These are phyloP conservation scores for Penicillium silybi DNA, from an alignment of 495 filamentous ascomycete genomes.

Conservation along the genomic window DNA sequence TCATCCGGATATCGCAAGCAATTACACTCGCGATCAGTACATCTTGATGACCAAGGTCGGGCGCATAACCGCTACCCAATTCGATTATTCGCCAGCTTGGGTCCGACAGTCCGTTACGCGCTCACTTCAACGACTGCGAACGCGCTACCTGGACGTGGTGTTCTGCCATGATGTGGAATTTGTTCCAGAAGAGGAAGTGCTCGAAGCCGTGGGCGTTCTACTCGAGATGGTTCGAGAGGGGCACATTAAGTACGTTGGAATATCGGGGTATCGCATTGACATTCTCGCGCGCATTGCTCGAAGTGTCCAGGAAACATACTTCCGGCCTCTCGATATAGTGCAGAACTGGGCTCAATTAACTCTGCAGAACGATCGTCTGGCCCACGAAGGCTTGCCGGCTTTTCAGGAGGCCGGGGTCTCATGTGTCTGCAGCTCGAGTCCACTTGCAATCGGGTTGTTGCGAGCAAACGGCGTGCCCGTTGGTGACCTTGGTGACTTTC, in stretches of 20 bases:
- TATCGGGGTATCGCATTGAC: constrained; percentile 73
- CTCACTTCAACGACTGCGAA: constrained; percentile 48
- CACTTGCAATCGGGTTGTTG: constrained; percentile 75
- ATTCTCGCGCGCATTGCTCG: constrained; percentile 62
- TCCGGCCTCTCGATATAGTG: constrained; percentile 75
- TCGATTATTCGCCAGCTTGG: constrained; percentile 55
- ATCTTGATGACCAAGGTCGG: constrained; percentile 61
- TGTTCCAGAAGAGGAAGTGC: constrained; percentile 47
- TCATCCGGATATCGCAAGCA: constrained; percentile 43
- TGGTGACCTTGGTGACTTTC: constrained; percentile 69
- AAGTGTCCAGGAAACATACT: constrained; percentile 58
- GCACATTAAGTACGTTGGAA: constrained; percentile 71
- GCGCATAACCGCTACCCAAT: constrained; percentile 45
- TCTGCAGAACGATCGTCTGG: constrained; percentile 68
- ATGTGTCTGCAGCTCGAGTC: constrained; percentile 75
- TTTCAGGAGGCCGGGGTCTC: constrained; percentile 64
- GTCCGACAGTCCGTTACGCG: constrained; percentile 48
- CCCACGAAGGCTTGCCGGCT: constrained; percentile 44
- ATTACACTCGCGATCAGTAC: constrained; percentile 49
- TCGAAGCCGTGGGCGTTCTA: constrained; percentile 57
- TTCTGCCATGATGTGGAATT: constrained; percentile 67
- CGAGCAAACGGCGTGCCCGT: constrained; percentile 65
- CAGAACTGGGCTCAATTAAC: constrained; percentile 83
- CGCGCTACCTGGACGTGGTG: constrained; percentile 57
- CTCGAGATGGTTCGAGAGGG: constrained; percentile 62